Evolutionary conservation across 139 green algal species (phyloP), one percentile per base, ranked within the genome.

Genomic region (Deuterostichococcus epilithicus): DNA sequence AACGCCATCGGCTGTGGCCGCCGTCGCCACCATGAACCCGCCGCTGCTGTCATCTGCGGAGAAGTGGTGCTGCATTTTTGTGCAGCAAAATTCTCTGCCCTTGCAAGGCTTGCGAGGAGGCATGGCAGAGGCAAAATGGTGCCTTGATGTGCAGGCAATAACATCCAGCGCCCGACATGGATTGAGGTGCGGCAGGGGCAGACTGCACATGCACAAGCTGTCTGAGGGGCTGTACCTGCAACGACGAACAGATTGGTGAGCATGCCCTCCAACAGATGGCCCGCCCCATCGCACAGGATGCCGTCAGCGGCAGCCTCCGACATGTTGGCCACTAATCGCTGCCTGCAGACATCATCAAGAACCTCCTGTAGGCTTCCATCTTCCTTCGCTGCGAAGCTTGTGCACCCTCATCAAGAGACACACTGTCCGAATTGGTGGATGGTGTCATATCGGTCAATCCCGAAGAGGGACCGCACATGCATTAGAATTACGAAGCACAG

Each of bases 221-320:
- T n/a, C n/a, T n/a, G n/a, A n/a, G n/a, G n/a, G n/a, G n/a, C n/a
- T n/a, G n/a, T 70, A 70, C 63, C 63, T 37, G 63, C 28, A 38
- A 78, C 42, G 22, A 78, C 60, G 28, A 78, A 78, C 28, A 78
- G 37, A 32, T 78, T 78, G 60, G 38, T 78, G 74, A 78, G 65
- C 26, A 78, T 66, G 0, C 60, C 63, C 63, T 78, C 74, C 38
- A 78, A 66, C 15, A 78, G 65, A 32, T 39, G 35, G n/a, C 74
- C 74, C 28, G 72, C 63, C 25, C 26, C 4, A 15, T 22, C 72
- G 36, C 63, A 72, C 25, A 66, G 28, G 37, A 78, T 39, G 60
- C 74, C 74, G 1, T 78, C 74, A 66, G 60, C 60, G 30, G 74
- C 60, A 33, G 37, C 26, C 32, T 65, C 18, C 28, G 74, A 59